Conservation (phyloP, 2,329 filamentous ascomycete species). For the Thermochaetoides dissita region DNA sequence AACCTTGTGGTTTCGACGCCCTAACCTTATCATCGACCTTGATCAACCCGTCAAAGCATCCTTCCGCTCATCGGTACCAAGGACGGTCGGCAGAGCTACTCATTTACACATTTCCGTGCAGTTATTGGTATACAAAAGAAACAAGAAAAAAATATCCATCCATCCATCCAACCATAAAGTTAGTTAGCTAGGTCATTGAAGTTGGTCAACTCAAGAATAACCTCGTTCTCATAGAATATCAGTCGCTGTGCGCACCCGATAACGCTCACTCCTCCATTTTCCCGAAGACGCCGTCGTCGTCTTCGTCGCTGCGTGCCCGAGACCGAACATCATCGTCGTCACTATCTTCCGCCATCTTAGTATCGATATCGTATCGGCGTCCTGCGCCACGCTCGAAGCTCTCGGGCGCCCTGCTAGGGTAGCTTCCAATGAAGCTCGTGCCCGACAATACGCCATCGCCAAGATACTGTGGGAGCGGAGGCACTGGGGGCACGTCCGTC, state of each 20-base stretch:
- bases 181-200: too few relatives aligned
- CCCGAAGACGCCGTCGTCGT: conserved; percentile 91
- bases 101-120: conserved; percentile 24
- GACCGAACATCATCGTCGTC: conserved; percentile 49
- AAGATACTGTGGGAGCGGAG: conserved; percentile 70
- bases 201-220: background rate
- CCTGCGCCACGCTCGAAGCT: conserved; percentile 49
- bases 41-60: conserved; percentile 4
- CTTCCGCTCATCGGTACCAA: conserved; percentile 57
- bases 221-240: background rate
- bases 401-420: conserved; percentile 45
- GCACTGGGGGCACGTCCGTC: conserved; percentile 71
- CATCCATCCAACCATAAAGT: conserved; percentile 5
- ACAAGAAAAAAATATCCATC: conserved; percentile 13
- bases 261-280: conserved; percentile 71
- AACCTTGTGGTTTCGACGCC: conserved; percentile 44
- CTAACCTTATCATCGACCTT: too few relatives aligned
- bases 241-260: background rate
- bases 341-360: conserved; percentile 58
- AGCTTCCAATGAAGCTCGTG: conserved; percentile 50
- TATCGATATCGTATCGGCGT: conserved; percentile 46
- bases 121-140: conserved; percentile 36
- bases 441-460: conserved; percentile 46
- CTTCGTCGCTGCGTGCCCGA: conserved; percentile 62
- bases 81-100: conserved; percentile 48